These are phyloP conservation scores for Mortierella sp. DNA, from an alignment of 371 early-diverging fungal genomes.

Conservation along the genomic window DNA sequence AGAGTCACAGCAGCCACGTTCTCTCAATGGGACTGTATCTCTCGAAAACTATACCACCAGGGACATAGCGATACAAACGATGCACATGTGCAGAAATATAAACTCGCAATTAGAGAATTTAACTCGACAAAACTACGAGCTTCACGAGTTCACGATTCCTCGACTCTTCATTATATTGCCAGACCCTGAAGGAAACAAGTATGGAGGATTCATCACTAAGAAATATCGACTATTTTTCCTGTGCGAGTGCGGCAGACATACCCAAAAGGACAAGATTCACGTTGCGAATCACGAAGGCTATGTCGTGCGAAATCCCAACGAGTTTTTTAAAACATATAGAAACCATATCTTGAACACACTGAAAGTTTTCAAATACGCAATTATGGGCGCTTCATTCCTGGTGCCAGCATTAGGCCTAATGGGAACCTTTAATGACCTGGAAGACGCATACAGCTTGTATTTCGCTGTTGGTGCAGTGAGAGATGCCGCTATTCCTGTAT, in stretches of 20 bases:
- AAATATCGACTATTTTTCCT: slow-evolving; percentile 19
- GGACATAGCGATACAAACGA: too few relatives aligned
- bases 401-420: slow-evolving; percentile 4
- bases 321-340: slow-evolving; percentile 18
- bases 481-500: background rate
- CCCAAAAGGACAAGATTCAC: slow-evolving; percentile 10
- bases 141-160: slow-evolving; percentile 19
- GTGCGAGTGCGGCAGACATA: slow-evolving; percentile 26
- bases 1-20: too few relatives aligned
- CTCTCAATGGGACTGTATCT: too few relatives aligned
- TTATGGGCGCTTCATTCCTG: background rate
- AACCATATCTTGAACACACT: slow-evolving; percentile 4
- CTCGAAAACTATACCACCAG: too few relatives aligned
- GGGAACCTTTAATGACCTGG: background rate
- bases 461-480: too few relatives aligned
- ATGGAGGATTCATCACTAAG: background rate
- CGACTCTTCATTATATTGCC: slow-evolving; percentile 22
- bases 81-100: too few relatives aligned
- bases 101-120: too few relatives aligned
- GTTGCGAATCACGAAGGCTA: slow-evolving; percentile 18
- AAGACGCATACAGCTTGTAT: background rate
- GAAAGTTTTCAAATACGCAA: slow-evolving; percentile 13
- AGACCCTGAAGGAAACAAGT: background rate
- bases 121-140: slow-evolving; percentile 20
- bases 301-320: slow-evolving; percentile 4